phyloP scores from a whole-genome alignment of 2,329 filamentous ascomycete species.

The Alternaria atra region DNA sequence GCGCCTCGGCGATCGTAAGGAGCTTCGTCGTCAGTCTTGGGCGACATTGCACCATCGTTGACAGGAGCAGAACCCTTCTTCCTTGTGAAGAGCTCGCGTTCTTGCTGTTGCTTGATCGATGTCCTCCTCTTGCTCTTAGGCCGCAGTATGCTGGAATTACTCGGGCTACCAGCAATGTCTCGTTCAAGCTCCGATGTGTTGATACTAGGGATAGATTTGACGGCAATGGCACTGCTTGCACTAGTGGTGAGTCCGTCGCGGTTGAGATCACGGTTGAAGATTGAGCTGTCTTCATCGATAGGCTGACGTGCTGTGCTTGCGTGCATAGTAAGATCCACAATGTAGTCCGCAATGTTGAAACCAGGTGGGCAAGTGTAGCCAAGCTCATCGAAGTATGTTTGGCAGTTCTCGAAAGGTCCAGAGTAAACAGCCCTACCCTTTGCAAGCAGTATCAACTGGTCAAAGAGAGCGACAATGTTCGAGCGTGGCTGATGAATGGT shows the following conservation, averaged over 20 bases:
- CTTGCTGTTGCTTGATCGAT: slow-evolving; percentile 86
- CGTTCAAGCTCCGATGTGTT: slow-evolving; percentile 79
- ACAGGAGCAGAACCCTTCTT: slow-evolving; percentile 69
- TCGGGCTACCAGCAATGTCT: slow-evolving; percentile 63
- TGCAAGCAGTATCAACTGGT: slow-evolving; percentile 89
- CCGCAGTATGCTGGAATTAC: slow-evolving; percentile 66
- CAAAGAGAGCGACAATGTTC: slow-evolving; percentile 97
- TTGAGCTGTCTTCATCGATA: slow-evolving; percentile 65
- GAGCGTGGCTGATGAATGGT: slow-evolving; percentile 98
- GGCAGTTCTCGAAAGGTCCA: slow-evolving; percentile 86
- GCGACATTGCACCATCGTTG: slow-evolving; percentile 61
- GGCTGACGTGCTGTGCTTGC: slow-evolving; percentile 69
- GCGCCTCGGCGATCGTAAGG: slow-evolving; percentile 60
- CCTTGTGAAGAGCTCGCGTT: slow-evolving; percentile 87
- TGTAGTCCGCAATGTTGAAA: slow-evolving; percentile 98
- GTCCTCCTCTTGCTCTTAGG: slow-evolving; percentile 76
- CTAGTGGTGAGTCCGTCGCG: slow-evolving; percentile 73
- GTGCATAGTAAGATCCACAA: slow-evolving; percentile 98
- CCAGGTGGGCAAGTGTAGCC: slow-evolving; percentile 94
- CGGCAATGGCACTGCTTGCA: slow-evolving; percentile 84
- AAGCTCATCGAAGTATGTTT: slow-evolving; percentile 89
- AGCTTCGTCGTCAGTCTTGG: slow-evolving; percentile 70
- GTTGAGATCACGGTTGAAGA: slow-evolving; percentile 70
- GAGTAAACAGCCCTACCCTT: slow-evolving; percentile 93
- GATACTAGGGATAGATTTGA: slow-evolving; percentile 89